phyloP scores from a whole-genome alignment of 164 flowering plant species.

The Aristolochia fimbriata region DNA sequence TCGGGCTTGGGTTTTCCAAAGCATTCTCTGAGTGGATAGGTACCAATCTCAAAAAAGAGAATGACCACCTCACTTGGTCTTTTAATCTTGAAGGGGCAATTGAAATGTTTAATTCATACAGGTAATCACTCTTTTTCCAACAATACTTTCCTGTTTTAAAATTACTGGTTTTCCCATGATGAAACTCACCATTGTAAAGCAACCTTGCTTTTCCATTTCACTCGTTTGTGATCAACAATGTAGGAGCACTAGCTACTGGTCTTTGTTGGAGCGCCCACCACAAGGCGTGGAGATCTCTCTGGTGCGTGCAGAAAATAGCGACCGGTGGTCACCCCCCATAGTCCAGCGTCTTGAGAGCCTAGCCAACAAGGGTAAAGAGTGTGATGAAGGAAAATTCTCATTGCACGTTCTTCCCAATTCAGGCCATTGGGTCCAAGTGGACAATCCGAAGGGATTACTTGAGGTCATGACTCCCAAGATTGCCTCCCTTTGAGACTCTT shows the following conservation, averaged over 20 bases:
- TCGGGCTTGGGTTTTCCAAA: constrained; percentile 75
- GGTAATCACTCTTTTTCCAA: constrained; percentile 20
- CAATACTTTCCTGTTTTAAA: too few relatives aligned
- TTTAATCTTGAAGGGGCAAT: constrained; percentile 80
- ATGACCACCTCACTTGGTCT: constrained; percentile 63
- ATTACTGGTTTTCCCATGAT: too few relatives aligned
- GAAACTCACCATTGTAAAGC: too few relatives aligned
- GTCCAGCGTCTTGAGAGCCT: constrained; percentile 50
- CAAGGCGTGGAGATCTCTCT: constrained; percentile 50
- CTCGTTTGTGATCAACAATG: constrained; percentile 2
- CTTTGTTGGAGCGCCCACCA: constrained; percentile 77
- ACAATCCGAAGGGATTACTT: constrained; percentile 86
- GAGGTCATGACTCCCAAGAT: constrained; percentile 70
- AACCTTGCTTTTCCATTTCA: too few relatives aligned
- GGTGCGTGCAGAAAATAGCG: constrained; percentile 91
- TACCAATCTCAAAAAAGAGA: constrained; percentile 71
- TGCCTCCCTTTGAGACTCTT: constrained; percentile 20
- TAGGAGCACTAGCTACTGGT: constrained; percentile 77
- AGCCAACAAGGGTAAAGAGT: constrained; percentile 18
- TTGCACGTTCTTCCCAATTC: constrained; percentile 68
- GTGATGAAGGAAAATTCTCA: constrained; percentile 47
- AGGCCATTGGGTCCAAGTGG: constrained; percentile 97
- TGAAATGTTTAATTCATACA: constrained; percentile 87
- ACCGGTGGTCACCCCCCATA: constrained; percentile 59
- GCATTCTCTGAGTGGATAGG: constrained; percentile 82